A percentile compares a stretch with the other conserved stretches of the same genome.
These are phyloP conservation scores for Diaporthe nobilis DNA, from an alignment of 2,329 filamentous ascomycete genomes.

Conservation along the genomic window DNA sequence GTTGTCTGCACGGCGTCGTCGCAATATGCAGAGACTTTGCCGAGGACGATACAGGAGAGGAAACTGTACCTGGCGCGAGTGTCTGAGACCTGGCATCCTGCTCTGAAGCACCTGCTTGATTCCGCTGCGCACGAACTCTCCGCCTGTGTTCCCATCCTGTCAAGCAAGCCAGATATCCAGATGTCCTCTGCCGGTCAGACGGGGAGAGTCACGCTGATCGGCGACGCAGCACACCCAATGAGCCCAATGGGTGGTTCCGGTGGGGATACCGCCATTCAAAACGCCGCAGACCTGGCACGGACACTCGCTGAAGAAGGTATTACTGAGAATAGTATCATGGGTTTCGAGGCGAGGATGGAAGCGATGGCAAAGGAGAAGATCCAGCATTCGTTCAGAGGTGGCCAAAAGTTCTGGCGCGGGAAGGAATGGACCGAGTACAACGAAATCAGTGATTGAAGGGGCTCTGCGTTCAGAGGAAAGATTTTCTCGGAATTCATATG, in stretches of 20 bases:
- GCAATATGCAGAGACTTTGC: constrained; percentile 45
- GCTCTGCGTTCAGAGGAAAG: neutral
- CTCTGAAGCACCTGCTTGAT: constrained; percentile 46
- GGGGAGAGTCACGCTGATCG: constrained; percentile 45
- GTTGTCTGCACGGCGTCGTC: constrained; percentile 46
- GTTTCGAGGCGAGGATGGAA: constrained; percentile 48
- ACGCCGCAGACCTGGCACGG: constrained; percentile 47
- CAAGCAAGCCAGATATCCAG: constrained; percentile 50
- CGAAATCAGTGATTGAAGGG: constrained; percentile 15
- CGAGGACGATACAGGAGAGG: constrained; percentile 47
- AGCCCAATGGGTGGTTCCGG: constrained; percentile 51
- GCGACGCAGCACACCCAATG: constrained; percentile 45
- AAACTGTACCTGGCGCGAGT: constrained; percentile 43
- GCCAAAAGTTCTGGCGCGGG: constrained; percentile 47
- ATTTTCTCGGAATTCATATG: neutral
- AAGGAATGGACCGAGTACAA: constrained; percentile 44
- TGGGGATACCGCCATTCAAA: constrained; percentile 48
- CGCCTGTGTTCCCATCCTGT: constrained; percentile 47
- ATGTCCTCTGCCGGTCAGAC: constrained; percentile 42
- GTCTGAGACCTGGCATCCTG: constrained; percentile 47
- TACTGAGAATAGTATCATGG: constrained; percentile 39
- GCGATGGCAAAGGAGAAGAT: constrained; percentile 47
- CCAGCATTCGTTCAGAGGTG: constrained; percentile 49
- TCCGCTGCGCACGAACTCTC: constrained; percentile 45
- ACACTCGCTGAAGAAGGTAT: constrained; percentile 46